Evolutionary conservation across 1,284 basidiomycete species (phyloP).

Genomic region (Tranzscheliella williamsii): DNA sequence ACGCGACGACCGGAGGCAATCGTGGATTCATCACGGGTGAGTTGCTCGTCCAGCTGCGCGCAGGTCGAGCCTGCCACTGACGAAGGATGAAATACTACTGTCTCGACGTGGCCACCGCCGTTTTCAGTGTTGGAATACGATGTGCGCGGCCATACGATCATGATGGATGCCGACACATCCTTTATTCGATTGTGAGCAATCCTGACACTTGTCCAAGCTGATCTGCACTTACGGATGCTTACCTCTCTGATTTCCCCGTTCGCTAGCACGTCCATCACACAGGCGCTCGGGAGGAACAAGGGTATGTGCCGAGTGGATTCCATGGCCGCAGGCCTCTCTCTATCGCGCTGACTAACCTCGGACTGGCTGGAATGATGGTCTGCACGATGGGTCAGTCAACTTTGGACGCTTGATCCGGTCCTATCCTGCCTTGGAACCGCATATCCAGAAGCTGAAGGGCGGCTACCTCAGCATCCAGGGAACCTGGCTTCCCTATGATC

Average conservation of each 20-base stretch:
- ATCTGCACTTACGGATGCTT: too few relatives aligned
- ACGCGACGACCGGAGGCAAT: constrained; percentile 32
- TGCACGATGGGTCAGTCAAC: too few relatives aligned
- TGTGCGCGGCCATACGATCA: constrained; percentile 31
- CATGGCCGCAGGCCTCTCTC: too few relatives aligned
- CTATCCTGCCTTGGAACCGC: constrained; percentile 26
- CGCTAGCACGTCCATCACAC: constrained; percentile 41
- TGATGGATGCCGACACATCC: constrained; percentile 45
- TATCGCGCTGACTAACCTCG: too few relatives aligned
- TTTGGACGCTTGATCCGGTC: constrained; percentile 27
- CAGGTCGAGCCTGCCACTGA: background rate
- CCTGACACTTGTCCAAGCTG: background rate
- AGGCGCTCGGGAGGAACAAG: constrained; percentile 40
- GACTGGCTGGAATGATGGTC: too few relatives aligned
- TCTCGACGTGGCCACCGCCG: too few relatives aligned
- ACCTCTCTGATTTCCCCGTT: too few relatives aligned
- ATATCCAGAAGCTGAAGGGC: constrained; percentile 43
- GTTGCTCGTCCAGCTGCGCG: constrained; percentile 2
- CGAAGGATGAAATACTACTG: too few relatives aligned
- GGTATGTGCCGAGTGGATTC: constrained; percentile 7
- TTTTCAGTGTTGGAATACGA: constrained; percentile 39
- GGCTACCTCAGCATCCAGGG: constrained; percentile 48
- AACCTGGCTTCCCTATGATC: constrained; percentile 39
- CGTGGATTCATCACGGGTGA: constrained; percentile 35
- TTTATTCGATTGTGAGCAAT: constrained; percentile 35